Percentiles rank a stretch among this genome's conserved stretches.
These are phyloP conservation scores for Alternaria gaisen DNA, from an alignment of 2,329 filamentous ascomycete species.

Conservation along the genomic window DNA sequence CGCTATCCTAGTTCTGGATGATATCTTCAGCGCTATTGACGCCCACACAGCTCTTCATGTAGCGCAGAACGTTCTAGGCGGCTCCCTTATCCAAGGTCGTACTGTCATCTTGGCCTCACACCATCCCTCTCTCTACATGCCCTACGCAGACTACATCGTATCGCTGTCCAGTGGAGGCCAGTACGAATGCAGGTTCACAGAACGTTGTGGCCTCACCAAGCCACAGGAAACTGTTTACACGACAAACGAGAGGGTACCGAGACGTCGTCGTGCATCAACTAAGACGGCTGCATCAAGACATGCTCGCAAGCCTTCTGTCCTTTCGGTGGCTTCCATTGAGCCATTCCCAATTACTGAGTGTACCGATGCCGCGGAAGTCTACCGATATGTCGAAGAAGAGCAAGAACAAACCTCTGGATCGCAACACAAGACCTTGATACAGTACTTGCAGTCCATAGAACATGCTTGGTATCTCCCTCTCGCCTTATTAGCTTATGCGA, in stretches of 20 bases:
- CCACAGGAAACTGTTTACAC: not conserved
- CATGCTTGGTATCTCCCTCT: not conserved
- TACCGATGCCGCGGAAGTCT: not conserved
- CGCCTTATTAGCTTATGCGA: not conserved
- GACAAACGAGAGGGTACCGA: not conserved
- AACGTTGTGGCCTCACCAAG: not conserved
- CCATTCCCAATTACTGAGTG: not conserved
- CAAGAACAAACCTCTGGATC: not conserved
- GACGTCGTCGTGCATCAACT: not conserved
- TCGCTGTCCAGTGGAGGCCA: not conserved
- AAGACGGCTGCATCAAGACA: not conserved
- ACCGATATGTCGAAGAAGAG: not conserved
- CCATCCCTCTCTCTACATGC: not conserved
- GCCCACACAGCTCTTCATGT: slow-evolving; percentile 1
- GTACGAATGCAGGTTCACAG: not conserved
- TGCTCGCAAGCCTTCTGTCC: not conserved
- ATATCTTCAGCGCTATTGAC: slow-evolving; percentile 5
- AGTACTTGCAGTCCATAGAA: not conserved
- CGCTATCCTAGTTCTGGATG: not conserved
- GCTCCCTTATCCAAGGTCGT: not conserved
- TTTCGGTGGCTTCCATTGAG: not conserved
- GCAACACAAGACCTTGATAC: not conserved
- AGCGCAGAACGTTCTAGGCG: not conserved
- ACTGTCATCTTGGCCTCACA: not conserved
- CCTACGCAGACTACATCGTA: not conserved